These are phyloP conservation scores for Aureobasidium sp. DNA, from an alignment of 2,329 filamentous ascomycete species.

Conservation along the genomic window DNA sequence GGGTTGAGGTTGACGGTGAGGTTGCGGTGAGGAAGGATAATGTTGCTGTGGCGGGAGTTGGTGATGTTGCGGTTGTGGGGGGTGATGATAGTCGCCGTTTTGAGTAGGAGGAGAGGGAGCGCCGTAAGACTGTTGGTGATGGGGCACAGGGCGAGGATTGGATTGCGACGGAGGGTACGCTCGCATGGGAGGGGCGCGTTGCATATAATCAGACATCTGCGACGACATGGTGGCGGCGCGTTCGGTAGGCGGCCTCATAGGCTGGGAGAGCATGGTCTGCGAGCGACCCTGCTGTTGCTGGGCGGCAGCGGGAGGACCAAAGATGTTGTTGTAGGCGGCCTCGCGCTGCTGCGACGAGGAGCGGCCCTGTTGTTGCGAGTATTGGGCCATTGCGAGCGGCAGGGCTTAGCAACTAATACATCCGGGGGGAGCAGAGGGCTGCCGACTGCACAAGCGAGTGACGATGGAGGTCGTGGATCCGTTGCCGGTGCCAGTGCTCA, in stretches of 20 bases:
- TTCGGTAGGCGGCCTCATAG: slow-evolving; percentile 54
- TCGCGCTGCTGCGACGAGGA: slow-evolving; percentile 65
- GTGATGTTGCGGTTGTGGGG: slow-evolving; percentile 21
- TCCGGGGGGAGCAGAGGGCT: slow-evolving; percentile 1
- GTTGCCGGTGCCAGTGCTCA: neutral
- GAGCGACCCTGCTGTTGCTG: slow-evolving; percentile 57
- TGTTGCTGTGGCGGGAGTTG: slow-evolving; percentile 40
- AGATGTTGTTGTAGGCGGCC: slow-evolving; percentile 93
- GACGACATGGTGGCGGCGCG: slow-evolving; percentile 64
- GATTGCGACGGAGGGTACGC: slow-evolving; percentile 31
- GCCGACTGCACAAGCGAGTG: neutral
- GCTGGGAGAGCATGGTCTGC: slow-evolving; percentile 87
- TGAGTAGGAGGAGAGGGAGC: slow-evolving; percentile 31
- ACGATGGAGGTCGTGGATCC: neutral
- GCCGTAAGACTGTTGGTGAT: slow-evolving; percentile 38
- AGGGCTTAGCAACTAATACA: slow-evolving; percentile 1
- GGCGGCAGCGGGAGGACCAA: slow-evolving; percentile 75
- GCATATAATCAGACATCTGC: slow-evolving; percentile 47
- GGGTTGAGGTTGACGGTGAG: slow-evolving; percentile 36
- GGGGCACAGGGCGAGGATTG: slow-evolving; percentile 46
- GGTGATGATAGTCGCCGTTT: slow-evolving; percentile 31
- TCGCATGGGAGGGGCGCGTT: slow-evolving; percentile 57
- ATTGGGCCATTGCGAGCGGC: slow-evolving; percentile 50
- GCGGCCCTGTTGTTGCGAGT: slow-evolving; percentile 53
- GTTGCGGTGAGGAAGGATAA: slow-evolving; percentile 19